Percentiles rank a stretch among this genome's conserved stretches.
Evolutionary conservation across 306 rosid species (phyloP).

Genomic region (Betula pendula): DNA sequence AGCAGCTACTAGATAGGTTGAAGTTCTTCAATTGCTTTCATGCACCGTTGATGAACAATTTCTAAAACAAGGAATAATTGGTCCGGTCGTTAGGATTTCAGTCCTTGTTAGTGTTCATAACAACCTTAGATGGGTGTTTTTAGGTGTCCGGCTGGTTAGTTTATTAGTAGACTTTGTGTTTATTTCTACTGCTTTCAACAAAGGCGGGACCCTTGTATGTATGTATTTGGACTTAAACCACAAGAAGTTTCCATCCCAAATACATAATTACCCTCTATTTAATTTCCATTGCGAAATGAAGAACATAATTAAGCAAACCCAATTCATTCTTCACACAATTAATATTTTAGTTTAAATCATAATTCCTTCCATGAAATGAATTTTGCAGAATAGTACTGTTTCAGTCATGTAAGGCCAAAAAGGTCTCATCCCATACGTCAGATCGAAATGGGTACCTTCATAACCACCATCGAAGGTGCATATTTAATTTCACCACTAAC

Average conservation of each 20-base stretch:
- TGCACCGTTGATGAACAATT: conserved; percentile 2
- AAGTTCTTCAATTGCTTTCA: background rate
- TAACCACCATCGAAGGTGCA: conserved; percentile 14
- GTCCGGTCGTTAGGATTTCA: conserved; percentile 27
- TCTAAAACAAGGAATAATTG: conserved; percentile 21
- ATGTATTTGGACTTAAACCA: conserved; percentile 17
- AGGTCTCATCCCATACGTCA: background rate
- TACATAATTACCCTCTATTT: background rate
- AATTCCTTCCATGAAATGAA: conserved; percentile 1
- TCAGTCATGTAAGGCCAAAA: conserved; percentile 1
- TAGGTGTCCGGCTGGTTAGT: conserved; percentile 14
- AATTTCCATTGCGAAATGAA: conserved; percentile 7
- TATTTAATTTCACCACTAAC: background rate
- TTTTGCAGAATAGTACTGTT: no score
- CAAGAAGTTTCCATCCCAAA: conserved; percentile 15
- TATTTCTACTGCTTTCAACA: conserved; percentile 10
- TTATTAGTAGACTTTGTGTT: background rate
- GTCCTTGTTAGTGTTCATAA: conserved; percentile 33
- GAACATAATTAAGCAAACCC: background rate
- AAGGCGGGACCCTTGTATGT: conserved; percentile 20
- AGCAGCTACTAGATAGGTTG: conserved; percentile 29
- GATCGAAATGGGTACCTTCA: background rate
- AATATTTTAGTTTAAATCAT: background rate
- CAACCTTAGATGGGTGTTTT: conserved; percentile 28
- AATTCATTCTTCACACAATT: background rate